phyloP scores from a whole-genome alignment of 768 basidiomycete species.

The Clitopilus passeckerianus region DNA sequence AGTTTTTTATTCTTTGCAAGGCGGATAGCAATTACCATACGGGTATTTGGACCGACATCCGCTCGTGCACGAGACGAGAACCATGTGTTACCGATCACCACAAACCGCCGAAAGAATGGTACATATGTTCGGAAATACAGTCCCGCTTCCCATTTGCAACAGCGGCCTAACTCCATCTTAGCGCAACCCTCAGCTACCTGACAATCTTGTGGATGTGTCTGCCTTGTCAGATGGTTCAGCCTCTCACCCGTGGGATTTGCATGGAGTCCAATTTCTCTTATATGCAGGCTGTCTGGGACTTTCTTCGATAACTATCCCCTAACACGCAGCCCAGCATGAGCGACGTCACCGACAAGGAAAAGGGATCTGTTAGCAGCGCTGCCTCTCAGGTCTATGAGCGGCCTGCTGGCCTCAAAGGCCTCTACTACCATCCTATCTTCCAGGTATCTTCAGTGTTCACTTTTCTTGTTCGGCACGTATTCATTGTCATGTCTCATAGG shows the following conservation, averaged over 20 bases:
- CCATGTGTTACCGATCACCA: not conserved
- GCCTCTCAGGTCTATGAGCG: constrained; percentile 14
- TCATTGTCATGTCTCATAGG: constrained; percentile 12
- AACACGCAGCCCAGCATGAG: constrained; percentile 8
- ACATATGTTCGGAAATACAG: not conserved
- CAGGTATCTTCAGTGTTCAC: constrained; percentile 9
- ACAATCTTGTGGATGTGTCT: not conserved
- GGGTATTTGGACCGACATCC: not conserved
- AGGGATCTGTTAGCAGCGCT: constrained; percentile 10
- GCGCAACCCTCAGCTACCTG: not conserved
- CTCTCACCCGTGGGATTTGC: not conserved
- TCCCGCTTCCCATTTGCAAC: not conserved
- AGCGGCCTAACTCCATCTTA: not conserved
- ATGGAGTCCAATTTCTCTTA: not conserved
- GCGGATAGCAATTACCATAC: not conserved
- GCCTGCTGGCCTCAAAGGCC: constrained; percentile 15
- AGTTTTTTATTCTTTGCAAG: not conserved
- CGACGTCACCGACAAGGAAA: constrained; percentile 14
- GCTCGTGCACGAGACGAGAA: not conserved
- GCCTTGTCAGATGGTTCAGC: not conserved
- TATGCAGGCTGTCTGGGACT: not conserved
- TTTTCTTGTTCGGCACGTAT: not conserved
- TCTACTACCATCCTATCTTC: constrained; percentile 18
- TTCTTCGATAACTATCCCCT: not conserved
- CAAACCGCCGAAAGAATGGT: not conserved